Evolutionary conservation across 2,329 filamentous ascomycete species (phyloP).

Genomic region (Leptographium procerum): DNA sequence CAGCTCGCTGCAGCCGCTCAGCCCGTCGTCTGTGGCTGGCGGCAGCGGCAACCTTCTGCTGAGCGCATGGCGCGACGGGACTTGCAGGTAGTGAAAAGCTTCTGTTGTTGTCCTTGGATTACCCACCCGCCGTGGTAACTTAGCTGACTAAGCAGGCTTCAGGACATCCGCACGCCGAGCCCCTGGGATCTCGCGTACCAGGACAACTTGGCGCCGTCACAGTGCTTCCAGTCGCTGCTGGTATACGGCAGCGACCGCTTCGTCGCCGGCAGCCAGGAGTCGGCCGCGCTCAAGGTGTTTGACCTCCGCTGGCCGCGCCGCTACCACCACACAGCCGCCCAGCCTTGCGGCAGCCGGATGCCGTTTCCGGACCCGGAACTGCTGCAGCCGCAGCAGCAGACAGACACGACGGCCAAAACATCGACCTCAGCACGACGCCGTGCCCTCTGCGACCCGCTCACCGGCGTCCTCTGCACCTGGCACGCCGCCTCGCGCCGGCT

Average conservation of each 20-base stretch:
- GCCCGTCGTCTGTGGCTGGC: slow-evolving; percentile 18
- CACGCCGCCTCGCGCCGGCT: slow-evolving; percentile 30
- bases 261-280: slow-evolving; percentile 33
- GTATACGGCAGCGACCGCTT: slow-evolving; percentile 40
- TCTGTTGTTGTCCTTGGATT: neutral
- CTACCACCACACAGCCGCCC: slow-evolving; percentile 36
- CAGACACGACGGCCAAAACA: neutral
- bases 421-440: neutral
- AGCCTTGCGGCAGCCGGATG: slow-evolving; percentile 29
- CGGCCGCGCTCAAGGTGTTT: slow-evolving; percentile 36
- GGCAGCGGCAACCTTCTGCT: slow-evolving; percentile 28
- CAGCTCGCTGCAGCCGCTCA: slow-evolving; percentile 35
- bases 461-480: slow-evolving; percentile 31
- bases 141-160: slow-evolving; percentile 22
- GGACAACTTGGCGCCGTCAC: slow-evolving; percentile 35
- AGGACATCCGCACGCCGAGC: slow-evolving; percentile 38
- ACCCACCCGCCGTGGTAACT: too few species aligned
- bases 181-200: slow-evolving; percentile 36
- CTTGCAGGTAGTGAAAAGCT: slow-evolving; percentile 22
- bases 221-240: slow-evolving; percentile 34
- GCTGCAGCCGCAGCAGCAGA: neutral
- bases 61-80: slow-evolving; percentile 43
- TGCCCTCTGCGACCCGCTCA: slow-evolving; percentile 22
- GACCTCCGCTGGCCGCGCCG: slow-evolving; percentile 39
- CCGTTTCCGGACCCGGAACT: slow-evolving; percentile 22